Percentiles rank a stretch among this genome's conserved stretches.
Evolutionary conservation across 1,284 basidiomycete species (phyloP).

Genomic region (Laetiporus sulphureus): DNA sequence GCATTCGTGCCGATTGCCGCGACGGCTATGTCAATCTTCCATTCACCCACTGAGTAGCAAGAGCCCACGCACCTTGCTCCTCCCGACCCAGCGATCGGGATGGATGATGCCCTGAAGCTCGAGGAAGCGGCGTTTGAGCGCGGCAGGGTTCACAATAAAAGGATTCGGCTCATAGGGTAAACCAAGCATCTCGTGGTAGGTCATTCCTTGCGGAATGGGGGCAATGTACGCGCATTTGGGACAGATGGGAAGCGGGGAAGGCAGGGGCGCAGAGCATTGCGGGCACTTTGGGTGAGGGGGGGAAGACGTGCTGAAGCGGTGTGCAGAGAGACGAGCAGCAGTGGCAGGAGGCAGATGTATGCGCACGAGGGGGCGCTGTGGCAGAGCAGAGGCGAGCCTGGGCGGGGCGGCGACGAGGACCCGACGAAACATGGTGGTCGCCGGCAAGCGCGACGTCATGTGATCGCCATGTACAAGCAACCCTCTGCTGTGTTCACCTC

Average conservation of each 20-base stretch:
- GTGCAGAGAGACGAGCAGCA: not conserved
- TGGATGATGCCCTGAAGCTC: slow-evolving; percentile 71
- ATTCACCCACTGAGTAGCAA: not conserved
- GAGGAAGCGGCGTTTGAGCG: slow-evolving; percentile 57
- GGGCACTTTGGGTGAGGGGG: slow-evolving; percentile 35
- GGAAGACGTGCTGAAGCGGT: slow-evolving; percentile 1
- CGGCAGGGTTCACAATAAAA: slow-evolving; percentile 49
- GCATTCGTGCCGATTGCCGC: no score
- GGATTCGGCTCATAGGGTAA: slow-evolving; percentile 54
- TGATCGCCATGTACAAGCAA: slow-evolving; percentile 6
- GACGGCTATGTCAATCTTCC: no score
- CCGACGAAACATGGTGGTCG: slow-evolving; percentile 20
- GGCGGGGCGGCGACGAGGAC: slow-evolving; percentile 11
- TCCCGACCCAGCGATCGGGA: slow-evolving; percentile 73
- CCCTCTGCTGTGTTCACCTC: slow-evolving; percentile 2
- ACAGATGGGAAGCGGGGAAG: slow-evolving; percentile 63
- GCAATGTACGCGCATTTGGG: slow-evolving; percentile 58
- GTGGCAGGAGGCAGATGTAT: not conserved
- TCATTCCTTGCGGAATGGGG: slow-evolving; percentile 40
- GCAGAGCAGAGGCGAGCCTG: slow-evolving; percentile 1
- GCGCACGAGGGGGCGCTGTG: not conserved
- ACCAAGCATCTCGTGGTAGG: slow-evolving; percentile 59
- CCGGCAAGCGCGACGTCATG: slow-evolving; percentile 20
- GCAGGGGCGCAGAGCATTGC: slow-evolving; percentile 49
- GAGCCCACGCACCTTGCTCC: slow-evolving; percentile 41